Evolutionary conservation across 2,329 filamentous ascomycete species (phyloP), one percentile per base, ranked within the genome.

Genomic region (Penicillium polonicum): DNA sequence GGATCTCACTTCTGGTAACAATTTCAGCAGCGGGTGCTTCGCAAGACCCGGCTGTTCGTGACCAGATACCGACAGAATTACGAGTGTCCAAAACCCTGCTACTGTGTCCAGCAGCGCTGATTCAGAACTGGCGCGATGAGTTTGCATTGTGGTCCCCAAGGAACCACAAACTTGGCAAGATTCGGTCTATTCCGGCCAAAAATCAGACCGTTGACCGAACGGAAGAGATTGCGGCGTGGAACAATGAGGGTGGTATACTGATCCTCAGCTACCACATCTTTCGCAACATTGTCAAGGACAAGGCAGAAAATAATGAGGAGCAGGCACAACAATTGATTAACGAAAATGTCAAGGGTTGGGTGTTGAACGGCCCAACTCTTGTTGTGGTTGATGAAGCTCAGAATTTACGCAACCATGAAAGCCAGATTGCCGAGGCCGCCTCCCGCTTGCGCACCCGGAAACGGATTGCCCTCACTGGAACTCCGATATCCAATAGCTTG

Each of bases 361-460:
- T 96, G 7, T 72, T 85, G 1, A 66, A 87, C 4, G 78, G 80
- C 0, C 85, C 92, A 0, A 89, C 83, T 59, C 83, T 96, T 45
- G 86, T 96, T 23, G 76, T 97, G 50, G 90, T 88, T 0, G 92
- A 97, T 68, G 92, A 97, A 73, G 92, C 91, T 0, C 92, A 97
- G 69, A 78, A 74, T 23, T 76, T 96, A 70, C 96, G 94, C 73
- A 92, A 91, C 60, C 73, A 78, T 0, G 71, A 69, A 0, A 79
- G 86, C 0, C 74, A 79, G 21, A 76, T 88, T 35, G 78, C 85
- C 43, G 62, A 73, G 38, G 80, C 83, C 6, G 84, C 87, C 21
- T 76, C 77, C 2, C 72, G 77, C 12, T 88, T 97, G 69, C 79
- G 72, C 59, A 89, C 91, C 0, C 83, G 78, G 53, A 87, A 82